These are phyloP conservation scores for Chaetomiaceae sp. DNA, from an alignment of 2,329 filamentous ascomycete genomes.

Conservation along the genomic window DNA sequence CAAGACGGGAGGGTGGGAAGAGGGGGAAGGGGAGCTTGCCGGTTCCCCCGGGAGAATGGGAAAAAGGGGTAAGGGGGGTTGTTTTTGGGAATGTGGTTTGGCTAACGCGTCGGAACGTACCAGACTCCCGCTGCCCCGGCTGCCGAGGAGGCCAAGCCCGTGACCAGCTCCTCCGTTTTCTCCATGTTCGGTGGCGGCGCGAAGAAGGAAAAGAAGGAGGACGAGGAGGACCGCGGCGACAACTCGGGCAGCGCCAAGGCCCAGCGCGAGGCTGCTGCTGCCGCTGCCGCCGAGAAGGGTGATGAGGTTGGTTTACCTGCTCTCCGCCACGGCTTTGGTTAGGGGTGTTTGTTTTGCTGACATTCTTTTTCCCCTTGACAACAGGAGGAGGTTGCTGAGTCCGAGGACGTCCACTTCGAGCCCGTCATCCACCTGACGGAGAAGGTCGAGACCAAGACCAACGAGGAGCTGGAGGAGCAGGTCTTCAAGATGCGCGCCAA, in stretches of 20 bases:
- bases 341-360: neutral
- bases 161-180: slow-evolving; percentile 69
- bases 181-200: slow-evolving; percentile 98
- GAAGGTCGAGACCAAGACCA: slow-evolving; percentile 95
- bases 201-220: slow-evolving; percentile 93
- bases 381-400: slow-evolving; percentile 75
- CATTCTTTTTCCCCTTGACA: slow-evolving; percentile 3
- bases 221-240: slow-evolving; percentile 76
- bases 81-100: neutral
- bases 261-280: slow-evolving; percentile 52
- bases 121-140: slow-evolving; percentile 16
- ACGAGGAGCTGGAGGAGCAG: slow-evolving; percentile 97
- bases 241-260: slow-evolving; percentile 85
- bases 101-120: too few species aligned
- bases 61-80: too few species aligned
- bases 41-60: too few species aligned
- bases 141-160: slow-evolving; percentile 33
- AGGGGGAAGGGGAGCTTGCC: too few species aligned
- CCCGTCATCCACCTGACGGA: slow-evolving; percentile 94
- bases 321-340: neutral
- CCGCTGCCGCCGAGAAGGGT: slow-evolving; percentile 39
- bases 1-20: too few species aligned
- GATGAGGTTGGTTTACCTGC: slow-evolving; percentile 42
- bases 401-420: slow-evolving; percentile 93
- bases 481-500: slow-evolving; percentile 99